Evolutionary conservation across 257 asterid genomes (phyloP), one percentile per base, ranked within the genome.

Genomic region (Solanum tacnaense): DNA sequence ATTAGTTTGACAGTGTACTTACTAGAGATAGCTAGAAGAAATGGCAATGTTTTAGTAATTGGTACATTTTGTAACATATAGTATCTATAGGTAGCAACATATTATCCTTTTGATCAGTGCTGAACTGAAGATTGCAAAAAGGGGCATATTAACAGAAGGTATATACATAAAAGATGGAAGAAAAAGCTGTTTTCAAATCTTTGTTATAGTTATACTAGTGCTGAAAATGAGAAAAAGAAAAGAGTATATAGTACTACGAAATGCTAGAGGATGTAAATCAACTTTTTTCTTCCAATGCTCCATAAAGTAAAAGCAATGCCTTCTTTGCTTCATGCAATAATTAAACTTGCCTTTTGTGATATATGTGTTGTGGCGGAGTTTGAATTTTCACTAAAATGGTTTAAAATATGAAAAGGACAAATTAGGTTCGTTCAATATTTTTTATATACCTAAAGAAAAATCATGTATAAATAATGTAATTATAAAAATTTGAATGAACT

Each of bases 1-100:
- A 46, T 81, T 81, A 81, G 70, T 49, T 81, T 81, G 85, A n/a
- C 85, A 81, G 85, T 49, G 85, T 49, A 81, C 68, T 81, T 81
- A 20, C 21, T 81, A 68, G 3, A 68, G 3, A 12, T 68, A 31
- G 41, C 13, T 72, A 34, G 44, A 73, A 46, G 38, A 46, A 81
- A 81, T 20, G 85, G 67, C 39, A 81, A 46, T 44, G 23, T 81
- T n/a, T 41, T 21, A 62, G 6, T 62, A 36, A 34, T 72, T 25
- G 25, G 84, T 79, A 76, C 49, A 75, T 35, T 76, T 12, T 76
- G 60, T 39, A 76, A 76, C 60, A 76, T 38, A 67, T 38, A 67
- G 56, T 76, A 76, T 46, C 31, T 23, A 75, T 71, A 35, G 21
- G 20, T 35, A 35, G 31, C 83, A 36, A 35, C 29, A 75, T 75